Evolutionary conservation across 257 asterid genomes (phyloP).

Genomic region (Plantago major): DNA sequence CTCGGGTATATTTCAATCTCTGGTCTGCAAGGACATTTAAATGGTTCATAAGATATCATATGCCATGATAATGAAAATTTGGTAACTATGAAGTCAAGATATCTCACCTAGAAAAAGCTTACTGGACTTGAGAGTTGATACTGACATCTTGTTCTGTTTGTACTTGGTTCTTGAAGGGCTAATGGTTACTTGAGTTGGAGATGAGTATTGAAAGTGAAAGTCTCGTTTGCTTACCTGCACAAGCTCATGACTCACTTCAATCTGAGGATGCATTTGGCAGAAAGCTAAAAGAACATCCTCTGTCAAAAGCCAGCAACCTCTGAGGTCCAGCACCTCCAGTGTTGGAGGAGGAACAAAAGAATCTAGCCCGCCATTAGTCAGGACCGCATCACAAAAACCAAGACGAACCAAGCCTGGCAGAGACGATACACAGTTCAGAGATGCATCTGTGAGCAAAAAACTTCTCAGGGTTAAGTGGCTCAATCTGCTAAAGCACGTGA

Average conservation of each 20-base stretch:
- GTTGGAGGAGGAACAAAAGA: slow-evolving; percentile 50
- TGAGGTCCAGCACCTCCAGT: slow-evolving; percentile 64
- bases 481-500: slow-evolving; percentile 42
- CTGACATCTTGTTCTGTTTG: slow-evolving; percentile 29
- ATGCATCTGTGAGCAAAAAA: slow-evolving; percentile 55
- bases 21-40: slow-evolving; percentile 57
- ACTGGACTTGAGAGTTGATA: slow-evolving; percentile 24
- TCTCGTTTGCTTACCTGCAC: slow-evolving; percentile 21
- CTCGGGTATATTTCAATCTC: slow-evolving; percentile 73
- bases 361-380: slow-evolving; percentile 54
- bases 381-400: slow-evolving; percentile 53
- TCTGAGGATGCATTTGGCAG: slow-evolving; percentile 44
- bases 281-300: slow-evolving; percentile 43
- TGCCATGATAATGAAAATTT: background rate
- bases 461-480: slow-evolving; percentile 50
- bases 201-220: slow-evolving; percentile 14
- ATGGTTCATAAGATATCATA: background rate
- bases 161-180: slow-evolving; percentile 25
- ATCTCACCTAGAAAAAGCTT: slow-evolving; percentile 47
- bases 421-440: slow-evolving; percentile 40
- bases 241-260: slow-evolving; percentile 68
- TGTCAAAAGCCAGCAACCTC: slow-evolving; percentile 90
- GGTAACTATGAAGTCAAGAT: slow-evolving; percentile 4
- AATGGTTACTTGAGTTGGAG: slow-evolving; percentile 31
- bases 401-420: slow-evolving; percentile 45